Evolutionary conservation across 257 asterid species (phyloP).

Genomic region (Cynanchum wilfordii): DNA sequence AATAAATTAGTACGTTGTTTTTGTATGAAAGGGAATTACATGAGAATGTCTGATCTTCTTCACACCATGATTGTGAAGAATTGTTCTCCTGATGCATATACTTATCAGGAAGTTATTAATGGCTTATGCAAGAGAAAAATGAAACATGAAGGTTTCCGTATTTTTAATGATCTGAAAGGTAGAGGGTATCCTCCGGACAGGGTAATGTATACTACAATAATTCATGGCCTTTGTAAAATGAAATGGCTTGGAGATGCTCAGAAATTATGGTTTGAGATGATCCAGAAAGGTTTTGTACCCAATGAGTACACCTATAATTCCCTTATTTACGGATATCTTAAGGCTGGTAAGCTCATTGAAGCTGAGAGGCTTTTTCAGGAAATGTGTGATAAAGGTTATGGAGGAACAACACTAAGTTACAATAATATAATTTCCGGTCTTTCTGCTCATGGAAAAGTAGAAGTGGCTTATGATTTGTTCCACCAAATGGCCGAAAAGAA

Average conservation of each 20-base stretch:
- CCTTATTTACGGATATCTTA: slow-evolving; percentile 47
- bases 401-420: slow-evolving; percentile 38
- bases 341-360: slow-evolving; percentile 41
- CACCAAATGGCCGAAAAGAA: slow-evolving; percentile 47
- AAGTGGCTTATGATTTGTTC: slow-evolving; percentile 46
- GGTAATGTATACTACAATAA: slow-evolving; percentile 66
- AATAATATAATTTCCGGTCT: slow-evolving; percentile 60
- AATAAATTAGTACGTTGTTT: slow-evolving; percentile 39
- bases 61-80: slow-evolving; percentile 55
- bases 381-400: slow-evolving; percentile 52
- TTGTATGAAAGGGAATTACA: slow-evolving; percentile 38
- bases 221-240: slow-evolving; percentile 49
- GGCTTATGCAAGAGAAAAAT: slow-evolving; percentile 43
- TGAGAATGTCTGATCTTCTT: slow-evolving; percentile 57
- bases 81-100: slow-evolving; percentile 42
- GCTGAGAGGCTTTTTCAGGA: slow-evolving; percentile 56
- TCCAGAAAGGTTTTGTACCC: slow-evolving; percentile 45
- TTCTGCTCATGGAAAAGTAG: slow-evolving; percentile 43
- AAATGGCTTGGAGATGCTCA: slow-evolving; percentile 49
- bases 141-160: slow-evolving; percentile 45
- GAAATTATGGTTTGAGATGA: slow-evolving; percentile 72
- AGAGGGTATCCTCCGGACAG: slow-evolving; percentile 68
- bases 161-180: slow-evolving; percentile 56
- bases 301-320: slow-evolving; percentile 50
- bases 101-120: slow-evolving; percentile 58